Conservation (phyloP, 176 grass and related monocot species). For the Themeda triandra region DNA sequence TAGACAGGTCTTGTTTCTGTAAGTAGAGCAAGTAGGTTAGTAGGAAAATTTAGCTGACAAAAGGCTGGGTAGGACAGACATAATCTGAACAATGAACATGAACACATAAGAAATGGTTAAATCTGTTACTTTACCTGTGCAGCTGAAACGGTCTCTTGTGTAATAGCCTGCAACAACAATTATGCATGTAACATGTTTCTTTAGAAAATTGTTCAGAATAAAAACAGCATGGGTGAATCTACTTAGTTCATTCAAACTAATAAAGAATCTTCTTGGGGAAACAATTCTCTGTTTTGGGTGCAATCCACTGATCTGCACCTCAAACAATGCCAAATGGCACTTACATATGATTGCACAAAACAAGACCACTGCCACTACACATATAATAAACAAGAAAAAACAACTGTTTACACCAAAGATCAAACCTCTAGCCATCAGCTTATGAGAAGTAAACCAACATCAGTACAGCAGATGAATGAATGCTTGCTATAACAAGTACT, state of each 20-base stretch:
- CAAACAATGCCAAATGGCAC: not conserved
- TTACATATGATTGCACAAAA: not conserved
- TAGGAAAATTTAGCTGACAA: not conserved
- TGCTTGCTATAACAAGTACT: not conserved
- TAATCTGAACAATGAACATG: not conserved
- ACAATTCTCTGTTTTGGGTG: not conserved
- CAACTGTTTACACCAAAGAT: not conserved
- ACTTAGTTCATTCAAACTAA: not conserved
- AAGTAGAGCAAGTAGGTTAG: not conserved
- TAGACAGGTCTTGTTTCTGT: conserved; percentile 42
- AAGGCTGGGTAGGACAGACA: not conserved
- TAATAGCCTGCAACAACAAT: conserved; percentile 41
- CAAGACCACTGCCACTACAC: not conserved
- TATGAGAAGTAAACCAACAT: not conserved
- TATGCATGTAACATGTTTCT: not conserved
- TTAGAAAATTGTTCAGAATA: not conserved
- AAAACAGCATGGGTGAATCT: not conserved
- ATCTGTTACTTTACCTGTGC: conserved; percentile 32
- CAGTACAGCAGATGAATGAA: not conserved
- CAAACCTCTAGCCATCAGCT: not conserved
- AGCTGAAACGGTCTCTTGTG: conserved; percentile 11
- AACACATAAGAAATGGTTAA: not conserved
- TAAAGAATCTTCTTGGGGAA: not conserved
- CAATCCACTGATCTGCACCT: not conserved
- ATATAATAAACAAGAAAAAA: not conserved